Evolutionary conservation across 306 rosid species (phyloP), one percentile per base, ranked within the genome.

Genomic region (Mucuna pruriens): DNA sequence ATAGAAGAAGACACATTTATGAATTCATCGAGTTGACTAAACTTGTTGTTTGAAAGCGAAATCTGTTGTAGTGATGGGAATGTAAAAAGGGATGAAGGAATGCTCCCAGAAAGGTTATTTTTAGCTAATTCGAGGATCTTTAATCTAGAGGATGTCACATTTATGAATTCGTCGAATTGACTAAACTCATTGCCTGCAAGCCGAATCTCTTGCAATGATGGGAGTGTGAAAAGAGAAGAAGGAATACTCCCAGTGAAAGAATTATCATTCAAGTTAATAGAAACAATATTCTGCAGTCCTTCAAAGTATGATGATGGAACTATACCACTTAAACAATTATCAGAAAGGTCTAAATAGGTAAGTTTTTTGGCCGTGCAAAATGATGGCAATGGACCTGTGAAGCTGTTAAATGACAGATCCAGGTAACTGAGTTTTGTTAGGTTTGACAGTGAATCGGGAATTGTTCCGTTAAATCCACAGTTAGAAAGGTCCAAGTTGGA

Each of bases 161-260:
- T 45, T 1, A 17, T 15, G 57, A 75, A 65, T 39, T 81, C 86
- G 0, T 12, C 68, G 0, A 84, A 11, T 49, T 57, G 45, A 16
- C 78, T 70, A 62, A 88, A 84, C 3, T 75, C 40, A 48, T 81
- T 86, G 71, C 64, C 0, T n/a, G 77, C 26, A 72, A 87, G 78
- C 0, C 0, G 2, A 44, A 85, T 46, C 4, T 0, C 0, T 66
- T 9, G 19, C 45, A 84, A 17, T 7, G 8, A 38, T 19, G 90
- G 82, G 31, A 82, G 82, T 2, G 2, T n/a, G n/a, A n/a, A n/a
- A n/a, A n/a, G n/a, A n/a, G n/a, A n/a, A n/a, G n/a, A n/a, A n/a
- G n/a, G n/a, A n/a, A n/a, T n/a, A n/a, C n/a, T n/a, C n/a, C 86
- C 88, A 57, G 2, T 52, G 42, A 87, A 45, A 11, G 46, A 57